Conservation (phyloP, 805 yeast genomes). For the Saccharomycopsis sp. region DNA sequence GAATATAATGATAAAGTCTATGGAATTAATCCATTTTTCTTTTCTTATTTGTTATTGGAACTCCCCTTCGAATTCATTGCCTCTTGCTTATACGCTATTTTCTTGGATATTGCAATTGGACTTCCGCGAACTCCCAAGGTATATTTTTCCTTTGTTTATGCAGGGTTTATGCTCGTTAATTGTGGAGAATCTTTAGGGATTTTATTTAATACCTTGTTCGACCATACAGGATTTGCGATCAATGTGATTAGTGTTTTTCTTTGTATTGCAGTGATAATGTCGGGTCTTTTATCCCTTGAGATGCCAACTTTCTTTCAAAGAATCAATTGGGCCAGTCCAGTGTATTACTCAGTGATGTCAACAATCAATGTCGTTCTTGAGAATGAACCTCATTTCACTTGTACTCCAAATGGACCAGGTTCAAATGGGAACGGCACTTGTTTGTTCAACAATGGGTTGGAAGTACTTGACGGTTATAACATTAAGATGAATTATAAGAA, state of each 20-base stretch:
- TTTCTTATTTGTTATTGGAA: slow-evolving; percentile 53
- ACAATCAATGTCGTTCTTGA: slow-evolving; percentile 56
- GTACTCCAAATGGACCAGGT: slow-evolving; percentile 29
- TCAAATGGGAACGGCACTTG: slow-evolving; percentile 35
- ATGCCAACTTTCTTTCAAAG: slow-evolving; percentile 65
- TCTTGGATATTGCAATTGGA: slow-evolving; percentile 66
- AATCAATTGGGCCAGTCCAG: slow-evolving; percentile 69
- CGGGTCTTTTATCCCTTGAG: slow-evolving; percentile 75
- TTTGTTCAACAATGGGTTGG: slow-evolving; percentile 43
- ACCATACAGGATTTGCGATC: slow-evolving; percentile 74
- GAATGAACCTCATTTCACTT: slow-evolving; percentile 40
- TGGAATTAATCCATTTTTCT: slow-evolving; percentile 55
- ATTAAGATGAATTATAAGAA: slow-evolving; percentile 31
- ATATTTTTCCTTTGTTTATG: slow-evolving; percentile 58
- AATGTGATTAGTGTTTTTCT: slow-evolving; percentile 61
- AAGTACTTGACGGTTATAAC: slow-evolving; percentile 47
- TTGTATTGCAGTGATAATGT: slow-evolving; percentile 73
- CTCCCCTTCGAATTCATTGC: slow-evolving; percentile 62
- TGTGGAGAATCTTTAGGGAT: slow-evolving; percentile 87
- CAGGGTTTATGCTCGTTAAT: slow-evolving; percentile 47
- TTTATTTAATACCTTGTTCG: slow-evolving; percentile 63
- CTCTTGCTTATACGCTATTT: slow-evolving; percentile 48
- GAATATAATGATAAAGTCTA: slow-evolving; percentile 71
- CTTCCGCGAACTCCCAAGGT: slow-evolving; percentile 59
- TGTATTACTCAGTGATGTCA: slow-evolving; percentile 61